Base-by-base conservation (phyloP, 768 basidiomycete species). In the Psilocybe cubensis region DNA sequence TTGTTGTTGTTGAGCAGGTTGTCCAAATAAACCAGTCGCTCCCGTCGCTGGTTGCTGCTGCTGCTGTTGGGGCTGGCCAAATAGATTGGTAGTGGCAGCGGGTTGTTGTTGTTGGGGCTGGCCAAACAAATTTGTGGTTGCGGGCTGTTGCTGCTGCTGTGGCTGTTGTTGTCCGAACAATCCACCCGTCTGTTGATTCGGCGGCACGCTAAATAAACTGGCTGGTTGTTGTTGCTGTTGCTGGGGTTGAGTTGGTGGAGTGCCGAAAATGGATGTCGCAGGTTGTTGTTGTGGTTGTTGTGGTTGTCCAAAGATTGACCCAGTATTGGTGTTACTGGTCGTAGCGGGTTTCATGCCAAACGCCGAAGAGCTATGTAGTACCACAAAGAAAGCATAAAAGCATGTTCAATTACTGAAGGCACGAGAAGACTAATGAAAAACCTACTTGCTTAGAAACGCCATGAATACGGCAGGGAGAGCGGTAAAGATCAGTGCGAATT, bases 321-420 rank as follows among this genome's bases (percentile, higher is more conserved):
- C 35, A 14, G 35, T 38, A n/a, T 33, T 33, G 31, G 61, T 57
- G 6, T 11, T 38, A n/a, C 14, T 33, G 31, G 61, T 57, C 5
- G 69, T 65, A 18, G 73, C 62, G 29, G 77, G 70, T 58, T 77
- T 76, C 41, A 76, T 63, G 23, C 79, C 74, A 67, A 81, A 80
- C 24, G 76, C 74, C 18, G 79, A 69, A 29, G 62, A 33, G 51
- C 67, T 70, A 43, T 8, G 42, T 14, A 57, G 35, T 27, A 10
- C 23, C 18, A 0, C 17, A 10, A 35, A 25, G 25, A 42, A 28
- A 20, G 17, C 27, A 42, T 14, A 46, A 25, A 46, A 23, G 35
- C 3, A 12, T 8, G n/a, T 29, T 40, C 24, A 42, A 31, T 0
- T 51, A 24, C 9, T 27, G 20, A 3, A 25, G 47, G 7, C 12